Percentiles rank a stretch among this genome's conserved stretches.
Conservation (phyloP, 2,329 filamentous ascomycete species). For the Alternaria gansuensis region DNA sequence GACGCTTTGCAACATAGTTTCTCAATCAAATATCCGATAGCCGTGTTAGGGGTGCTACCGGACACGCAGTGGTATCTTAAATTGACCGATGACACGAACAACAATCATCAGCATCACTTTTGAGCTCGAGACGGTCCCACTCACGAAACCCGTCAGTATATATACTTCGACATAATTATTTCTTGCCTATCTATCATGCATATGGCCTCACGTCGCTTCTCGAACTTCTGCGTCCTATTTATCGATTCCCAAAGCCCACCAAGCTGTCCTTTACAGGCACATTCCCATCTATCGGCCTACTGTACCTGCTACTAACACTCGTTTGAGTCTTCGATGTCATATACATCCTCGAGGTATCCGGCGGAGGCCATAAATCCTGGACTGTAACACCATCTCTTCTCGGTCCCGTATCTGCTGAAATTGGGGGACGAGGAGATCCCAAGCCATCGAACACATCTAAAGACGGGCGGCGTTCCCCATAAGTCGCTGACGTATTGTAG, state of each 20-base stretch:
- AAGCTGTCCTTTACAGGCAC: conserved; percentile 16
- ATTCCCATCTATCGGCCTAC: conserved; percentile 17
- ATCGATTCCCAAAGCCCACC: conserved; percentile 8
- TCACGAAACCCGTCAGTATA: background rate
- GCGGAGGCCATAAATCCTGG: conserved; percentile 26
- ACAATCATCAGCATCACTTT: background rate
- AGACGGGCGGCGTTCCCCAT: conserved; percentile 19
- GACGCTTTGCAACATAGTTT: too few species aligned
- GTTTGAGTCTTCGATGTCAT: conserved; percentile 6
- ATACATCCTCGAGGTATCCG: conserved; percentile 2
- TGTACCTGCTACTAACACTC: conserved; percentile 10
- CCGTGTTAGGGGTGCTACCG: too few species aligned
- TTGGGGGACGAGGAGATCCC: conserved; percentile 9
- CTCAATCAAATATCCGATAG: too few species aligned
- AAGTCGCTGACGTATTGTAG: background rate
- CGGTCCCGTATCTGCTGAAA: conserved; percentile 9
- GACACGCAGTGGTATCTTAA: background rate
- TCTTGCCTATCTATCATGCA: background rate
- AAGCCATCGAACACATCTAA: conserved; percentile 23
- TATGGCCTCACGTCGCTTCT: background rate
- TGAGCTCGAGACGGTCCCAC: background rate
- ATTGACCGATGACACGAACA: background rate
- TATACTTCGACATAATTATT: background rate
- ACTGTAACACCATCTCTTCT: conserved; percentile 24
- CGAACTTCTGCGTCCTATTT: too few species aligned